Percentiles rank a stretch among this genome's conserved stretches.
Conservation (phyloP, 2,329 filamentous ascomycete genomes). For the Ascochyta koolunga region DNA sequence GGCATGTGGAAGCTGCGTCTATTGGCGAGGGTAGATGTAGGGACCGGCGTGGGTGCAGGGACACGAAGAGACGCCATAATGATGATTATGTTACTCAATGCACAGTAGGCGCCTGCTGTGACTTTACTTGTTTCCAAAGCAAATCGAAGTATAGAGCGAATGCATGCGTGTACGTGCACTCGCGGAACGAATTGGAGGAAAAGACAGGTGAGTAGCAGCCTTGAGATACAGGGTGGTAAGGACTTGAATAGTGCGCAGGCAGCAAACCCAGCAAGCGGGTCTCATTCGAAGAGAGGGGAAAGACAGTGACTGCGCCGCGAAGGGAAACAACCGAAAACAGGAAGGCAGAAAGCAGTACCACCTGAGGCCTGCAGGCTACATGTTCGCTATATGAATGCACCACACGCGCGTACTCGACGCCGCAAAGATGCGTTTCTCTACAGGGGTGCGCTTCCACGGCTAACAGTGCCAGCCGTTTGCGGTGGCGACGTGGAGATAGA, state of each 20-base stretch:
- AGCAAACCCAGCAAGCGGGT: slow-evolving; percentile 23
- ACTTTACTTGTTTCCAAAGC: slow-evolving; percentile 6
- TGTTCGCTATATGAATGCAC: slow-evolving; percentile 41
- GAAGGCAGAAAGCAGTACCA: slow-evolving; percentile 37
- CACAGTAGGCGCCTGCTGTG: slow-evolving; percentile 14
- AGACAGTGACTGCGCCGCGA: slow-evolving; percentile 27
- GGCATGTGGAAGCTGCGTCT: slow-evolving; percentile 33
- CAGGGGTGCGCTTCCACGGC: slow-evolving; percentile 10
- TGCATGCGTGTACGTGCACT: slow-evolving; percentile 3
- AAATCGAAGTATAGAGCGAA: slow-evolving; percentile 2
- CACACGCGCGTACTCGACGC: slow-evolving; percentile 31
- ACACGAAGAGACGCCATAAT: slow-evolving; percentile 32
- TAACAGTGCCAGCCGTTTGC: slow-evolving; percentile 1
- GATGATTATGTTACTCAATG: slow-evolving; percentile 12
- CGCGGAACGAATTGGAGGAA: background rate
- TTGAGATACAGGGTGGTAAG: slow-evolving; percentile 11
- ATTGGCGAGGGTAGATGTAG: slow-evolving; percentile 26
- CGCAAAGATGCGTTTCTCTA: slow-evolving; percentile 24
- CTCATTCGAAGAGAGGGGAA: slow-evolving; percentile 19
- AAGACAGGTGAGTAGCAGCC: slow-evolving; percentile 2
- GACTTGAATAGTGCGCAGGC: slow-evolving; percentile 22
- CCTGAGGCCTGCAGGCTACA: slow-evolving; percentile 40
- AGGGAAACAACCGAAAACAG: slow-evolving; percentile 26
- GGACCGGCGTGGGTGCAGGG: slow-evolving; percentile 30
- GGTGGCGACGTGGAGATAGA: slow-evolving; percentile 15